Percentiles rank a stretch among this genome's conserved stretches.
Evolutionary conservation across 192 early-diverging fungal genomes (phyloP).

Genomic region (Coemansia sp.): DNA sequence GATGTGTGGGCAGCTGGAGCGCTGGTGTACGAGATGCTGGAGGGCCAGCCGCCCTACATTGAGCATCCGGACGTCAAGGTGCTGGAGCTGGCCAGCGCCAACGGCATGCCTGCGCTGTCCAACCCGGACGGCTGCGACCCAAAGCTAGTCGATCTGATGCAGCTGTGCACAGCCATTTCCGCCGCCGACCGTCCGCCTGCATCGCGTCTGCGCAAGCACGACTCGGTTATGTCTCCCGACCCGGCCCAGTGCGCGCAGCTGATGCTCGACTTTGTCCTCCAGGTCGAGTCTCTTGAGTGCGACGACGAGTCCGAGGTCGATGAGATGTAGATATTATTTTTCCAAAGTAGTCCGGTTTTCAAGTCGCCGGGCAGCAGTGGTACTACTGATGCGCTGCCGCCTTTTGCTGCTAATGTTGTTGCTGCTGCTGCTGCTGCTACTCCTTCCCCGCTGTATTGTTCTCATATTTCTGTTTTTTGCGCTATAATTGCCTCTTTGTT

Average conservation of each 20-base stretch:
- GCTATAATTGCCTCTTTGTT: not conserved
- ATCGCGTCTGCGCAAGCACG: conserved; percentile 49
- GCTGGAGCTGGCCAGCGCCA: conserved; percentile 49
- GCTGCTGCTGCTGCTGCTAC: too few relatives aligned
- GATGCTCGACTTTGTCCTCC: conserved; percentile 50
- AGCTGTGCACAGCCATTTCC: conserved; percentile 27
- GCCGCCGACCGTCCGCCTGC: conserved; percentile 34
- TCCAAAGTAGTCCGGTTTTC: too few relatives aligned
- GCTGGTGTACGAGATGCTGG: conserved; percentile 54
- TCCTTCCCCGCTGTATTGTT: too few relatives aligned
- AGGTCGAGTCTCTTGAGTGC: conserved; percentile 48
- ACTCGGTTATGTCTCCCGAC: conserved; percentile 29
- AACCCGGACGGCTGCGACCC: conserved; percentile 28
- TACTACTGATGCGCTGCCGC: too few relatives aligned
- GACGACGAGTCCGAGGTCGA: conserved; percentile 24
- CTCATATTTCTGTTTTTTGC: not conserved
- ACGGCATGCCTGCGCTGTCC: conserved; percentile 43
- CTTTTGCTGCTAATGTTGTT: too few relatives aligned
- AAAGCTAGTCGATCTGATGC: conserved; percentile 37
- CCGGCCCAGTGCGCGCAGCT: conserved; percentile 40
- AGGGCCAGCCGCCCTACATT: conserved; percentile 57
- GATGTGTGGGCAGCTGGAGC: conserved; percentile 57
- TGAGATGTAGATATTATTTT: not conserved
- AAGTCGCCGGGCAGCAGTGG: too few relatives aligned
- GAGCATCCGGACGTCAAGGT: conserved; percentile 56